These are phyloP conservation scores for Platanus orientalis DNA, from an alignment of 164 flowering plant species.

Conservation along the genomic window DNA sequence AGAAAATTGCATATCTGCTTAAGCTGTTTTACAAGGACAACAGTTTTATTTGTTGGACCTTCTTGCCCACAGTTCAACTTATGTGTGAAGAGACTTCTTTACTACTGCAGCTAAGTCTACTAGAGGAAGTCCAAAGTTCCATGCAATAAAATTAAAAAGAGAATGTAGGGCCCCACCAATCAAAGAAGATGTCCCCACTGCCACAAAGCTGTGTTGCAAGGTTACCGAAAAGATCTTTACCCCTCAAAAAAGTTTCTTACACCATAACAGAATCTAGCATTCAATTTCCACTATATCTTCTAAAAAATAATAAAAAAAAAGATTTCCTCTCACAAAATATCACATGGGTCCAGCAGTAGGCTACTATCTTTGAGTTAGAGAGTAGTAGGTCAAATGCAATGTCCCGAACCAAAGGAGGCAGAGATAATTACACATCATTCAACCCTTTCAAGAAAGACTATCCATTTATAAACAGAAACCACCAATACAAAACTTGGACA, in stretches of 20 bases:
- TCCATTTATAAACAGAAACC: conserved; percentile 79
- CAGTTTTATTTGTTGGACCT: conserved; percentile 64
- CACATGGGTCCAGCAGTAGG: conserved; percentile 70
- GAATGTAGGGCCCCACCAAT: conserved; percentile 85
- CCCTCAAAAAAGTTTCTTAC: conserved; percentile 75
- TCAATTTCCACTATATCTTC: conserved; percentile 93
- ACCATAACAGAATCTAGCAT: conserved; percentile 59
- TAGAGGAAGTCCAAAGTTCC: conserved; percentile 72
- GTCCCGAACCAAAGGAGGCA: conserved; percentile 81
- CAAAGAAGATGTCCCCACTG: conserved; percentile 75
- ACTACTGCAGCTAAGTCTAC: conserved; percentile 84
- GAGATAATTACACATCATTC: conserved; percentile 61
- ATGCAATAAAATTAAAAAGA: conserved; percentile 77
- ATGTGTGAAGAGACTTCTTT: conserved; percentile 47
- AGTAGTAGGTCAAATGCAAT: conserved; percentile 88
- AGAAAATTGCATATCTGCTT: conserved; percentile 87
- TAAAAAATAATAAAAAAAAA: conserved; percentile 86
- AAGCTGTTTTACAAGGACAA: conserved; percentile 74
- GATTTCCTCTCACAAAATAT: conserved; percentile 31
- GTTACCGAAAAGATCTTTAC: conserved; percentile 64
- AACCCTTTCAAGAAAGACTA: conserved; percentile 58
- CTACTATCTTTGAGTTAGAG: conserved; percentile 72
- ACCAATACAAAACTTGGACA: conserved; percentile 78
- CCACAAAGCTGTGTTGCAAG: conserved; percentile 96
- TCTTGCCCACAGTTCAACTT: conserved; percentile 97